phyloP scores from a whole-genome alignment of 2,329 filamentous ascomycete genomes.

The Penicillium sp. region DNA sequence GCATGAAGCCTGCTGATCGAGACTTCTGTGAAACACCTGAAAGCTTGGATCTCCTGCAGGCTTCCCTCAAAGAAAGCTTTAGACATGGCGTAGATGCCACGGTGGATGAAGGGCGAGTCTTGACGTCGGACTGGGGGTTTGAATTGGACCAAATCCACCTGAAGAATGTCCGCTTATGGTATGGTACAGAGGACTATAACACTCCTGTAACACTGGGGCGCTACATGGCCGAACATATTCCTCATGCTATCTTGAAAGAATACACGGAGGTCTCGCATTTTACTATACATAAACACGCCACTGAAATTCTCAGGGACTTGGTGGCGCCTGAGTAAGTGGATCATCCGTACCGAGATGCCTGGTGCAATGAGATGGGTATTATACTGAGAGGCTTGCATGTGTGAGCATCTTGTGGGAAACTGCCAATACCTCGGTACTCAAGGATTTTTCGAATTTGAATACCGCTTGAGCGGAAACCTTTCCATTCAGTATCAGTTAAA shows the following conservation, averaged over 20 bases:
- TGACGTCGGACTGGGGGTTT: conserved; percentile 9
- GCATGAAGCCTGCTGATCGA: conserved; percentile 1
- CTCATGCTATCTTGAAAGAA: neutral
- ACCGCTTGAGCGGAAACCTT: too few relatives aligned
- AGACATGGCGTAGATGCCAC: neutral
- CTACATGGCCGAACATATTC: conserved; percentile 5
- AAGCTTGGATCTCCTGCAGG: neutral
- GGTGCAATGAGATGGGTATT: neutral
- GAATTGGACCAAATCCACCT: neutral
- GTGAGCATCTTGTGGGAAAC: too few relatives aligned
- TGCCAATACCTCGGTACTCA: too few relatives aligned
- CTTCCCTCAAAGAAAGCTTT: conserved; percentile 1
- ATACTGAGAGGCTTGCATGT: neutral
- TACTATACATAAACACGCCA: neutral
- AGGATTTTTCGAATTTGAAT: too few relatives aligned
- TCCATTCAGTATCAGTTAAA: too few relatives aligned
- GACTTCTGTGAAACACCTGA: conserved; percentile 1
- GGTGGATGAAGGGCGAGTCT: conserved; percentile 1
- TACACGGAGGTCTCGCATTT: conserved; percentile 1
- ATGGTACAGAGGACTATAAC: conserved; percentile 6
- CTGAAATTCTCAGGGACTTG: conserved; percentile 2
- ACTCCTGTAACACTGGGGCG: neutral
- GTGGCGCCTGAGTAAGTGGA: neutral
- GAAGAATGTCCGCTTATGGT: conserved; percentile 2
- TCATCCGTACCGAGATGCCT: neutral